Evolutionary conservation across 441 rosid genomes (phyloP).

Genomic region (Monsonia emarginata): DNA sequence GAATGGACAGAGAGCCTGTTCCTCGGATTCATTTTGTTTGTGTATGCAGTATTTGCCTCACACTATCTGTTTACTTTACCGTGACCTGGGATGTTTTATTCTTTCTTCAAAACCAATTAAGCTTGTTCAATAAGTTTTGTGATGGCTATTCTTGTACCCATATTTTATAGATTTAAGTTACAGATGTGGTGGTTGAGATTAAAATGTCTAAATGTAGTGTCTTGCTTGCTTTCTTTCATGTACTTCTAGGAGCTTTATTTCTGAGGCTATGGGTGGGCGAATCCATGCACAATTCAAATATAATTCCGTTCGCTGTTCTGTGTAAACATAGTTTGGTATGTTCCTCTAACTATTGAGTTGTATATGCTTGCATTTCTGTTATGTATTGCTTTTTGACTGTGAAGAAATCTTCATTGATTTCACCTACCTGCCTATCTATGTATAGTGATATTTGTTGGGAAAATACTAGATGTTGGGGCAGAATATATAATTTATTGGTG

Average conservation of each 20-base stretch:
- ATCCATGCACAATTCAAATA: constrained; percentile 30
- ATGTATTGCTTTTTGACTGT: not conserved
- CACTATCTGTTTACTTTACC: not conserved
- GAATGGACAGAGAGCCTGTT: not conserved
- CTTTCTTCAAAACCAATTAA: not conserved
- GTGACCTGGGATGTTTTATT: not conserved
- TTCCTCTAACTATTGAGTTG: constrained; percentile 6
- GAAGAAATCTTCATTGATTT: not conserved
- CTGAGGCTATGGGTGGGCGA: constrained; percentile 67
- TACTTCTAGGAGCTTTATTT: constrained; percentile 44
- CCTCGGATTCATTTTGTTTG: not conserved
- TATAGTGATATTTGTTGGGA: not conserved
- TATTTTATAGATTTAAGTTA: too few species aligned
- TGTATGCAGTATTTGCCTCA: not conserved
- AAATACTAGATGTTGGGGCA: not conserved
- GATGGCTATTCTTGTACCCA: not conserved
- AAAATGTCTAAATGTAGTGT: not conserved
- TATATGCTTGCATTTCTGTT: not conserved
- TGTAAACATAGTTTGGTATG: constrained; percentile 45
- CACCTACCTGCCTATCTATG: not conserved
- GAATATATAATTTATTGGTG: not conserved
- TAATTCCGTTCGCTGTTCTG: constrained; percentile 61
- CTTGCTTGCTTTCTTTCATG: constrained; percentile 11
- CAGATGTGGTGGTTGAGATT: not conserved
- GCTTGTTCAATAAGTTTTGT: not conserved